Conservation (phyloP, 2,329 filamentous ascomycete genomes). For the Pseudohalonectria lignicola region DNA sequence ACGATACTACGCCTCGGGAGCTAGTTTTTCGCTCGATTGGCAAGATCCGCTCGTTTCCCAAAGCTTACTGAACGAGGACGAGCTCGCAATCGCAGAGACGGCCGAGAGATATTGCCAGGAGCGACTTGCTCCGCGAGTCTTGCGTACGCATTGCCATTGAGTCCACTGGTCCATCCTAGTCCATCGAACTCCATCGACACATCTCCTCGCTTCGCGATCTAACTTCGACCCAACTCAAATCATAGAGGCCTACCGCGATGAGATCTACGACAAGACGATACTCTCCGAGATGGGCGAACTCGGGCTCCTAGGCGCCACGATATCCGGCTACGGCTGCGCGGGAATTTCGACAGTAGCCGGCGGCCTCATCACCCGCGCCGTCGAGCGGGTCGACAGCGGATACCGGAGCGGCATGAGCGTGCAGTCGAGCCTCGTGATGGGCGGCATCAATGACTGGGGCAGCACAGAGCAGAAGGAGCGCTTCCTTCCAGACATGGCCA, state of each 20-base stretch:
- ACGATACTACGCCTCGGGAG: conserved; percentile 14
- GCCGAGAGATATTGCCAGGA: conserved; percentile 94
- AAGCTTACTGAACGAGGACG: conserved; percentile 77
- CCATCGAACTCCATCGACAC: no score
- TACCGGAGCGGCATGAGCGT: conserved; percentile 85
- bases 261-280: conserved; percentile 71
- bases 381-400: conserved; percentile 77
- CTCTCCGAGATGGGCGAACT: conserved; percentile 79
- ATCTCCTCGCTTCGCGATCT: no score
- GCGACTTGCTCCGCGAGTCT: conserved; percentile 69
- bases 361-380: conserved; percentile 73
- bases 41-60: conserved; percentile 72
- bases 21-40: conserved; percentile 63
- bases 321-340: conserved; percentile 74
- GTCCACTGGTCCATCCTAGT: no score
- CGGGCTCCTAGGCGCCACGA: conserved; percentile 69
- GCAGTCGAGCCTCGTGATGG: conserved; percentile 78
- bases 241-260: conserved; percentile 50
- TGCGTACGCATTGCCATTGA: no score
- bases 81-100: conserved; percentile 79
- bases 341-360: conserved; percentile 73
- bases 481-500: conserved; percentile 65
- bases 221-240: neutral
- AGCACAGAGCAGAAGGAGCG: conserved; percentile 70
- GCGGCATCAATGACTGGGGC: conserved; percentile 74